Percentiles rank a stretch among this genome's conserved stretches.
These are phyloP conservation scores for Rhodotorula sp. DNA, from an alignment of 1,284 basidiomycete genomes.

Conservation along the genomic window DNA sequence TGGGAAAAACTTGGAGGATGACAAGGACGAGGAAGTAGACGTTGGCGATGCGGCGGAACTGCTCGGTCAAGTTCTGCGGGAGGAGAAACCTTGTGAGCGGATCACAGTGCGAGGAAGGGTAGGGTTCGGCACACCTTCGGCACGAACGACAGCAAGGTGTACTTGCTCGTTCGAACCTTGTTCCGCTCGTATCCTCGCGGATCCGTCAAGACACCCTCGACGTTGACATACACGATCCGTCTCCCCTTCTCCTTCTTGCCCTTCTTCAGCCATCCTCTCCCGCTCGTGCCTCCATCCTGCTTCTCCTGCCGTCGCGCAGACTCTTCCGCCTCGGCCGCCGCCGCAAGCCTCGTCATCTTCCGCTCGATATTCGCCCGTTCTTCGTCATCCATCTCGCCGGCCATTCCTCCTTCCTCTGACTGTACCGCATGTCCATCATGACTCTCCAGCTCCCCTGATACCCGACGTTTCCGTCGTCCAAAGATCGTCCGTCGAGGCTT, in stretches of 20 bases:
- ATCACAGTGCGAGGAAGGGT: fast-evolving
- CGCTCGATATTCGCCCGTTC: constrained; percentile 34
- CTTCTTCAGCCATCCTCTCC: constrained; percentile 5
- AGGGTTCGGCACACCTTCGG: constrained; percentile 59
- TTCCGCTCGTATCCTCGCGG: constrained; percentile 81
- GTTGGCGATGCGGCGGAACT: constrained; percentile 87
- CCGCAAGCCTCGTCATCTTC: constrained; percentile 29
- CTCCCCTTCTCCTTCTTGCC: constrained; percentile 49
- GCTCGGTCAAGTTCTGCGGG: constrained; percentile 72
- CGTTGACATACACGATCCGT: constrained; percentile 78
- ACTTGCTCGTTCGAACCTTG: constrained; percentile 93
- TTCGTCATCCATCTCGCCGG: constrained; percentile 21
- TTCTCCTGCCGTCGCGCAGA: constrained; percentile 34
- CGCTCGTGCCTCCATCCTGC: constrained; percentile 17
- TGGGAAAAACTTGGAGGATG: constrained; percentile 81
- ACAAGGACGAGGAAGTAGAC: constrained; percentile 85
- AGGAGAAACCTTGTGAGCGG: background rate
- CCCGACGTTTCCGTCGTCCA: constrained; percentile 31
- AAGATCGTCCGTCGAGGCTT: constrained; percentile 37
- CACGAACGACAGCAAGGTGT: constrained; percentile 84
- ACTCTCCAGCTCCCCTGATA: constrained; percentile 6
- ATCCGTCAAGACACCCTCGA: constrained; percentile 70
- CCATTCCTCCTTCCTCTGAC: constrained; percentile 1
- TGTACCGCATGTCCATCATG: constrained; percentile 1
- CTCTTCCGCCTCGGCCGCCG: constrained; percentile 35